These are phyloP conservation scores for Aspergillus bertholletiae DNA, from an alignment of 495 filamentous ascomycete species.

Conservation along the genomic window DNA sequence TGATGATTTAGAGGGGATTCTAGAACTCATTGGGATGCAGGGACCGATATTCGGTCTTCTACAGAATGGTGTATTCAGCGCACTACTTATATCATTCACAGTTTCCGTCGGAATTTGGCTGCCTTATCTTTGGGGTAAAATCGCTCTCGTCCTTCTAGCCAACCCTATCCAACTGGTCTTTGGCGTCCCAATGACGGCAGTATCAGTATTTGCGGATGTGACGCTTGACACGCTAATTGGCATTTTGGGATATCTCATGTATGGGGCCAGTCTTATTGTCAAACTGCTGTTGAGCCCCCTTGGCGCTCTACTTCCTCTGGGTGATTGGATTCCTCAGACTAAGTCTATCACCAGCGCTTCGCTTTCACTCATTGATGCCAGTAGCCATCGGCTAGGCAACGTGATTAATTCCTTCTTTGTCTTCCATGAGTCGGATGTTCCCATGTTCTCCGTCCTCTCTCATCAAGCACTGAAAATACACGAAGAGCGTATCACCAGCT, in stretches of 20 bases:
- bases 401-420: slow-evolving; percentile 41
- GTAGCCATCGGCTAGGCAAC: slow-evolving; percentile 39
- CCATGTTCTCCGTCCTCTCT: slow-evolving; percentile 58
- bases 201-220: slow-evolving; percentile 70
- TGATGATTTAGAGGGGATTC: slow-evolving; percentile 95
- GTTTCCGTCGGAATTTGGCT: slow-evolving; percentile 82
- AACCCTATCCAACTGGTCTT: slow-evolving; percentile 68
- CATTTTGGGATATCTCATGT: slow-evolving; percentile 52
- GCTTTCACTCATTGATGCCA: slow-evolving; percentile 45
- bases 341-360: slow-evolving; percentile 42
- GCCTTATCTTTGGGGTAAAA: slow-evolving; percentile 85
- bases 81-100: slow-evolving; percentile 81
- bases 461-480: slow-evolving; percentile 54
- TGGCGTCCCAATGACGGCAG: slow-evolving; percentile 64
- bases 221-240: slow-evolving; percentile 59
- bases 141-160: slow-evolving; percentile 72
- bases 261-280: slow-evolving; percentile 44
- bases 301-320: slow-evolving; percentile 34
- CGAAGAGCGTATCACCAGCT: slow-evolving; percentile 33
- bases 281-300: slow-evolving; percentile 45
- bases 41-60: slow-evolving; percentile 85
- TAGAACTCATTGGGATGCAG: slow-evolving; percentile 96
- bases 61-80: slow-evolving; percentile 92
- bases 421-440: slow-evolving; percentile 54
- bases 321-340: slow-evolving; percentile 36